Percentiles rank a stretch among this genome's conserved stretches.
These are phyloP conservation scores for Nothophytophthora sp. DNA, from an alignment of 352 stramenopile species.

Conservation along the genomic window DNA sequence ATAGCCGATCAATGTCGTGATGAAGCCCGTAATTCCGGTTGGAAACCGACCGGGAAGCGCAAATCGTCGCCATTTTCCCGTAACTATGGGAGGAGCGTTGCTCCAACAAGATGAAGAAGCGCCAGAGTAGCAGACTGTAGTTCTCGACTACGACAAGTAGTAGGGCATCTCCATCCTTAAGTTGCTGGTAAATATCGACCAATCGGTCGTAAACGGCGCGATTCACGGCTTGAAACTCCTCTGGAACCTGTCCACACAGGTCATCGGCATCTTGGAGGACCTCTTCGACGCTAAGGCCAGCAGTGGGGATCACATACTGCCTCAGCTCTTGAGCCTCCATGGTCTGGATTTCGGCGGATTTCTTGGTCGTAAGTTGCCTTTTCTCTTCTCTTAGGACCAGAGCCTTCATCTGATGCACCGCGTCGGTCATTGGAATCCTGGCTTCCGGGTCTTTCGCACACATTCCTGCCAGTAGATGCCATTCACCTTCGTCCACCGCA, in stretches of 20 bases:
- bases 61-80: not conserved
- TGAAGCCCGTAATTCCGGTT: not conserved
- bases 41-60: conserved; percentile 1
- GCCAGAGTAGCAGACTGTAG: not conserved
- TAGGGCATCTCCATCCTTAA: not conserved
- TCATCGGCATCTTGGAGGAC: not conserved
- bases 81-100: not conserved
- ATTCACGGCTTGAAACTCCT: not conserved
- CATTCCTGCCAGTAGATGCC: too few species aligned
- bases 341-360: not conserved
- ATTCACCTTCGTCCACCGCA: not conserved
- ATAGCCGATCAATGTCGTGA: conserved; percentile 7
- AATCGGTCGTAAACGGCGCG: not conserved
- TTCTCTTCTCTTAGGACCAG: too few species aligned
- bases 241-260: not conserved
- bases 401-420: too few species aligned
- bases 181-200: not conserved
- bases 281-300: not conserved
- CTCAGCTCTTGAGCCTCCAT: not conserved
- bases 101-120: not conserved
- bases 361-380: not conserved
- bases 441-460: not conserved
- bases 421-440: too few species aligned
- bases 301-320: not conserved
- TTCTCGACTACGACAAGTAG: not conserved